A percentile compares a stretch with the other conserved stretches of the same genome.
These are phyloP conservation scores for Podochytrium sp. DNA, from an alignment of 192 early-diverging fungal species.

Conservation along the genomic window DNA sequence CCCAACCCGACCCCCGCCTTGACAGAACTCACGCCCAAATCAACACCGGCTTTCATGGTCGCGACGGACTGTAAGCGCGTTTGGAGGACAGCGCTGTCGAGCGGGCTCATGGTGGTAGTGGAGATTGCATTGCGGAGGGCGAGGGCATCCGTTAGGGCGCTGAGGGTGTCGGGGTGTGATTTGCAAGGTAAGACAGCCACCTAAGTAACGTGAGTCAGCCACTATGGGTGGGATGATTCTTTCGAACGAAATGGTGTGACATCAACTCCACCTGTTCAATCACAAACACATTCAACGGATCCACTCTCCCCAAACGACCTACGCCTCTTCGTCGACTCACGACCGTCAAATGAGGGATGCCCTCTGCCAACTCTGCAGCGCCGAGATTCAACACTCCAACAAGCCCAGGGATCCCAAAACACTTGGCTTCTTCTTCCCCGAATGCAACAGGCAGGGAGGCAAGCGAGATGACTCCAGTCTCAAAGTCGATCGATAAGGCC, in stretches of 20 bases:
- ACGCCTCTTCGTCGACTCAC: not conserved
- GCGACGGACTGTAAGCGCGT: not conserved
- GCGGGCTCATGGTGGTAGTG: not conserved
- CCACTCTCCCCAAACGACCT: not conserved
- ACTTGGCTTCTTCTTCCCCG: not conserved
- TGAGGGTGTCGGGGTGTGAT: not conserved
- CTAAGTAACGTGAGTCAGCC: too few relatives aligned
- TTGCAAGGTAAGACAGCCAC: conserved; percentile 7
- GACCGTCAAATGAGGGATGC: not conserved
- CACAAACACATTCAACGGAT: conserved; percentile 3
- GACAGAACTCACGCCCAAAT: not conserved
- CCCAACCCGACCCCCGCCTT: not conserved
- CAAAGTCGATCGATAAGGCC: conserved; percentile 2
- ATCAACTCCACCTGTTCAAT: not conserved
- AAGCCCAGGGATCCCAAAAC: not conserved
- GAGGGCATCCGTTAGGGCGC: conserved; percentile 8
- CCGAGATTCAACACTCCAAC: not conserved
- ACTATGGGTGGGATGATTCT: too few relatives aligned
- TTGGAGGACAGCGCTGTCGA: conserved; percentile 2
- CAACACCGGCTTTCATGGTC: not conserved
- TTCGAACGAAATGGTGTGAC: not conserved
- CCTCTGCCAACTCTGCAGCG: not conserved
- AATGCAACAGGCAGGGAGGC: not conserved
- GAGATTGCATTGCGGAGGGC: not conserved
- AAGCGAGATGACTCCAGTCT: not conserved